Evolutionary conservation across 2,329 filamentous ascomycete genomes (phyloP).

Genomic region (Lachnellula arida): DNA sequence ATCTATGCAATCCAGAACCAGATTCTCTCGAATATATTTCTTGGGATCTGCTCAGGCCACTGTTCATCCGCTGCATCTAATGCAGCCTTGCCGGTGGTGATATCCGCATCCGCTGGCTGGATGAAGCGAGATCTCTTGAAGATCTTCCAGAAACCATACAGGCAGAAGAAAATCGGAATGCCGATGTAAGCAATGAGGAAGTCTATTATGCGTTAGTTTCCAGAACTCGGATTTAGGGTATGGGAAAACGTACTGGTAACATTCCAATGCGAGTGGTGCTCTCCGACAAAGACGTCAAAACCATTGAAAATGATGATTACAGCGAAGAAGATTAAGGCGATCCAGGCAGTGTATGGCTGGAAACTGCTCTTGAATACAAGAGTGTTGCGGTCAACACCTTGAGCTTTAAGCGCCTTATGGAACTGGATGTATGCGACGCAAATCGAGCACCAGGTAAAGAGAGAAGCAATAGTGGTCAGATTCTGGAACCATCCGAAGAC

Average conservation of each 20-base stretch:
- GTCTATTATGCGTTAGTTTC: conserved; percentile 58
- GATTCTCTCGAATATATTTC: conserved; percentile 38
- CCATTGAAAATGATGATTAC: conserved; percentile 72
- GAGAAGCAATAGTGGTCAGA: conserved; percentile 66
- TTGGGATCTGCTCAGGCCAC: conserved; percentile 36
- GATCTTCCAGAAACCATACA: conserved; percentile 70
- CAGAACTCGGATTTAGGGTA: background rate
- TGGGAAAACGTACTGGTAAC: conserved; percentile 42
- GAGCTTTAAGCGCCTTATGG: conserved; percentile 61
- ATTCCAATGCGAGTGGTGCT: conserved; percentile 52
- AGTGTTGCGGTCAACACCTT: conserved; percentile 61
- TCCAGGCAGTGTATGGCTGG: conserved; percentile 68
- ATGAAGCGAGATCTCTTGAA: conserved; percentile 53
- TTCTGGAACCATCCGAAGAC: conserved; percentile 42
- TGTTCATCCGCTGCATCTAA: conserved; percentile 40
- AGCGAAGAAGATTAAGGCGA: conserved; percentile 57
- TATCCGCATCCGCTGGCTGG: conserved; percentile 37
- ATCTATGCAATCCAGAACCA: conserved; percentile 43
- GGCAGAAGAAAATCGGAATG: conserved; percentile 63
- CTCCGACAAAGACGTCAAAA: conserved; percentile 69
- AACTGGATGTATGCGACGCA: conserved; percentile 69
- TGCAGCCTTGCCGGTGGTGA: conserved; percentile 41
- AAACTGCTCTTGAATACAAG: conserved; percentile 66
- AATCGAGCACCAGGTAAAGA: conserved; percentile 69
- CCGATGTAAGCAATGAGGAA: conserved; percentile 75